Conservation (phyloP, 108 stramenopile genomes). For the Hondaea fermentalgiana region DNA sequence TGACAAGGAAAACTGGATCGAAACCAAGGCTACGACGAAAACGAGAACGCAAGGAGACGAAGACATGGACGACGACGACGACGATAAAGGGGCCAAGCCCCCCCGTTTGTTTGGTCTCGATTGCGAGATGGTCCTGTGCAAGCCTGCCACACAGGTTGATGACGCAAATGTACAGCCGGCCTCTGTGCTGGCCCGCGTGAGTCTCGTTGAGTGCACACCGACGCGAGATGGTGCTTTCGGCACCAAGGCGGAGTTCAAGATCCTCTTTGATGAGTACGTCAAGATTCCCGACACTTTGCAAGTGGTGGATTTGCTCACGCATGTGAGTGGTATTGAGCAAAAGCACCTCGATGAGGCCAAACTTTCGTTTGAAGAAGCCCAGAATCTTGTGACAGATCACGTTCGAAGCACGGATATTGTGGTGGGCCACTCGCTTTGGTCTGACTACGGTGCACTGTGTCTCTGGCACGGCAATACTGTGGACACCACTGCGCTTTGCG, state of each 20-base stretch:
- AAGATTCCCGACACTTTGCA: not conserved
- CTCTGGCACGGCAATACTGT: not conserved
- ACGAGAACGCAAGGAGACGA: not conserved
- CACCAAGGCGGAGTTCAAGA: not conserved
- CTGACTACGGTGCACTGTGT: not conserved
- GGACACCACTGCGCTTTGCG: not conserved
- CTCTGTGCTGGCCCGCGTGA: not conserved
- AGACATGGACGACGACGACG: not conserved
- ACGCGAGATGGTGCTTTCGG: not conserved
- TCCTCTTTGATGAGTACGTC: not conserved
- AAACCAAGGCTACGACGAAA: not conserved
- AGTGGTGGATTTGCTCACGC: not conserved
- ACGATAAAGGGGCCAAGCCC: too few species aligned
- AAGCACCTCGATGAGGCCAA: not conserved
- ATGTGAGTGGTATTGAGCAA: not conserved
- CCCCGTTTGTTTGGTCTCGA: not conserved
- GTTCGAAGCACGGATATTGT: not conserved
- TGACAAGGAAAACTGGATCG: not conserved
- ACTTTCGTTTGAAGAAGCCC: not conserved
- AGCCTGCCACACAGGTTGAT: not conserved
- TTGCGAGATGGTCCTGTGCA: constrained; percentile 14
- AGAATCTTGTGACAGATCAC: not conserved
- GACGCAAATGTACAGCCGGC: not conserved
- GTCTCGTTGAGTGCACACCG: not conserved
- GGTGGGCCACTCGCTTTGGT: constrained; percentile 8